Conservation (phyloP, 2,329 filamentous ascomycete species). For the Pseudogymnoascus sp. region DNA sequence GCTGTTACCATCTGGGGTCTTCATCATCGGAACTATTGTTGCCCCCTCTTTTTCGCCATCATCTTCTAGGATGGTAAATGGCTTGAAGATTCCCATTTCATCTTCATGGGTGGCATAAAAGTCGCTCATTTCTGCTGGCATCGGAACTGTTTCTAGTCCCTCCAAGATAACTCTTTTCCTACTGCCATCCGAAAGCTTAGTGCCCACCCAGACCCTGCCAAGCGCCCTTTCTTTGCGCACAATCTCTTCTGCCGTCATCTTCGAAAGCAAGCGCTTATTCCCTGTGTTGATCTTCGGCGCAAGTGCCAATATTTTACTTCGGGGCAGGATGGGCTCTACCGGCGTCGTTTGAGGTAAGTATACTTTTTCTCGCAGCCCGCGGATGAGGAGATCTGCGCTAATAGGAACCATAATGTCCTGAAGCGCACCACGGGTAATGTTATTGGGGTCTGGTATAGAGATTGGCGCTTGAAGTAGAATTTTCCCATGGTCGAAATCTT, state of each 20-base stretch:
- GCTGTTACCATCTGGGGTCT: conserved; percentile 13
- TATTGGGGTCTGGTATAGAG: conserved; percentile 44
- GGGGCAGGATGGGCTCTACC: conserved; percentile 20
- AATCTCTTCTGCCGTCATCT: conserved; percentile 43
- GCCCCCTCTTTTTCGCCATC: neutral
- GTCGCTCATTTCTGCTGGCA: conserved; percentile 6
- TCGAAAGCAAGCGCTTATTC: conserved; percentile 58
- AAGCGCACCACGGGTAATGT: conserved; percentile 43
- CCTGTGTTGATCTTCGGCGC: conserved; percentile 67
- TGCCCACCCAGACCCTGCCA: conserved; percentile 57
- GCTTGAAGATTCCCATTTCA: neutral
- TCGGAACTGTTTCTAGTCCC: conserved; percentile 16
- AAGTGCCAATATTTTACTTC: conserved; percentile 33
- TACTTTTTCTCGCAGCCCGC: conserved; percentile 52
- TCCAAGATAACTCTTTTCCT: conserved; percentile 21
- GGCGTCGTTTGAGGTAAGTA: conserved; percentile 50
- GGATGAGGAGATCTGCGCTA: conserved; percentile 66
- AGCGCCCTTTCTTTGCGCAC: conserved; percentile 51
- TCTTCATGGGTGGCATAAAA: conserved; percentile 2
- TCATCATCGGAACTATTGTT: conserved; percentile 3
- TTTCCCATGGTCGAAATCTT: conserved; percentile 69
- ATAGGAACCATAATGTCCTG: conserved; percentile 49
- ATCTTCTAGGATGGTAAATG: neutral
- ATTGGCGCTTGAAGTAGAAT: conserved; percentile 60
- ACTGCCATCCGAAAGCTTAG: conserved; percentile 18